Evolutionary conservation across 2,329 filamentous ascomycete species (phyloP).

Genomic region (Grosmannia huntii): DNA sequence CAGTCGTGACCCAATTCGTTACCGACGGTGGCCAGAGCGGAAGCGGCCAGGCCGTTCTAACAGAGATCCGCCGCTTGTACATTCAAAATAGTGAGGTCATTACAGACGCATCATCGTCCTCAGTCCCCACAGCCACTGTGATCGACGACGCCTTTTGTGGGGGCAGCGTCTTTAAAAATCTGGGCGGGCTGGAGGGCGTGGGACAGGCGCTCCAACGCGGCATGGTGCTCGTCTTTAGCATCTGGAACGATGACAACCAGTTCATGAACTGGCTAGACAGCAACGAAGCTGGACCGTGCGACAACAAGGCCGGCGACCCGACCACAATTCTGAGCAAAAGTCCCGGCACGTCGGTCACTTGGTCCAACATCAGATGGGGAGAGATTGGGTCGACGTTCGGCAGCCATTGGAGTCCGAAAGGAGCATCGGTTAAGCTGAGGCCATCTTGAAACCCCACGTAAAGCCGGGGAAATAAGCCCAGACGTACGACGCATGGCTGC

Average conservation of each 20-base stretch:
- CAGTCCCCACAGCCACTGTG: constrained; percentile 6
- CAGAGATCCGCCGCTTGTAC: constrained; percentile 16
- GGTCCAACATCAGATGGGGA: constrained; percentile 47
- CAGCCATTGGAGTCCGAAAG: not conserved
- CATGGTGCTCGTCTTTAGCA: constrained; percentile 33
- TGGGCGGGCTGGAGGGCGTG: constrained; percentile 40
- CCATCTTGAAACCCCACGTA: not conserved
- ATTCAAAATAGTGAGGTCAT: constrained; percentile 15
- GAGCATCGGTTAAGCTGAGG: not conserved
- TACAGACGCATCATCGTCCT: not conserved
- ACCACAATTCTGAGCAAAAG: constrained; percentile 30
- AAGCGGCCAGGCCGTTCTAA: constrained; percentile 12
- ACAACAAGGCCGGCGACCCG: constrained; percentile 38
- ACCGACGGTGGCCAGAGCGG: not conserved
- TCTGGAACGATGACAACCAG: constrained; percentile 34
- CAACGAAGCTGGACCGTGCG: constrained; percentile 34
- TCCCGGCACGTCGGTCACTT: constrained; percentile 36
- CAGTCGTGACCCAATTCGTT: constrained; percentile 31
- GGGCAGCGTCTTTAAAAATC: constrained; percentile 24
- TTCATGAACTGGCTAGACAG: constrained; percentile 40
- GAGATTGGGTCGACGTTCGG: constrained; percentile 42
- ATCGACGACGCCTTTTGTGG: constrained; percentile 41
- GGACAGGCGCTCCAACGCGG: constrained; percentile 28
- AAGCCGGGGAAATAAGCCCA: too few species aligned
- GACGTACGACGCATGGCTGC: too few species aligned